Percentiles rank a stretch among this genome's conserved stretches.
Evolutionary conservation across 371 early-diverging fungal species (phyloP).

Genomic region (Circinella minor): DNA sequence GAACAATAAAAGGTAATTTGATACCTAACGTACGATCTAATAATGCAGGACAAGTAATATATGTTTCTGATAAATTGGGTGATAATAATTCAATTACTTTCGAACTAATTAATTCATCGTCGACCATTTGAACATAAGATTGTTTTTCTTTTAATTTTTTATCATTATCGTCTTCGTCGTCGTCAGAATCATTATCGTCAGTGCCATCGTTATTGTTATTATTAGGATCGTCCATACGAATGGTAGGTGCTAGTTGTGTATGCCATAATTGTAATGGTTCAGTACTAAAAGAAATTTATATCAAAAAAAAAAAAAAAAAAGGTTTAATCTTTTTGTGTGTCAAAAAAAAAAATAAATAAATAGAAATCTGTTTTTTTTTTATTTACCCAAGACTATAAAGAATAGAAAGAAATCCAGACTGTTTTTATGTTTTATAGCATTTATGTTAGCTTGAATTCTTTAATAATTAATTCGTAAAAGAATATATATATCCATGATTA

Average conservation of each 20-base stretch:
- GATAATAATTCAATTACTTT: slow-evolving; percentile 83
- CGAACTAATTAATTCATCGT: slow-evolving; percentile 84
- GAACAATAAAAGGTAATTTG: slow-evolving; percentile 87
- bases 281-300: slow-evolving; percentile 48
- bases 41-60: slow-evolving; percentile 84
- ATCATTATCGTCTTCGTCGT: neutral
- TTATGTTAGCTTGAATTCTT: neutral
- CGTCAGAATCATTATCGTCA: slow-evolving; percentile 8
- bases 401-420: slow-evolving; percentile 91
- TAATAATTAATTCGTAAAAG: neutral
- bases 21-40: slow-evolving; percentile 85
- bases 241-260: slow-evolving; percentile 51
- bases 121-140: slow-evolving; percentile 76
- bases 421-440: neutral
- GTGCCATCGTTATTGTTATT: slow-evolving; percentile 3
- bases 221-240: slow-evolving; percentile 10
- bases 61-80: slow-evolving; percentile 81
- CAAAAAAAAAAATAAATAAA: too few relatives aligned
- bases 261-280: slow-evolving; percentile 91
- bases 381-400: slow-evolving; percentile 86
- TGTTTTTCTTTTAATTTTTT: slow-evolving; percentile 10
- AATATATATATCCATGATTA: neutral
- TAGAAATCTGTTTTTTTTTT: neutral
- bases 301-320: neutral
- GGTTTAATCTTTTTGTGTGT: neutral